Conservation (phyloP, 2,329 filamentous ascomycete genomes). For the Triangularia verruculosa region DNA sequence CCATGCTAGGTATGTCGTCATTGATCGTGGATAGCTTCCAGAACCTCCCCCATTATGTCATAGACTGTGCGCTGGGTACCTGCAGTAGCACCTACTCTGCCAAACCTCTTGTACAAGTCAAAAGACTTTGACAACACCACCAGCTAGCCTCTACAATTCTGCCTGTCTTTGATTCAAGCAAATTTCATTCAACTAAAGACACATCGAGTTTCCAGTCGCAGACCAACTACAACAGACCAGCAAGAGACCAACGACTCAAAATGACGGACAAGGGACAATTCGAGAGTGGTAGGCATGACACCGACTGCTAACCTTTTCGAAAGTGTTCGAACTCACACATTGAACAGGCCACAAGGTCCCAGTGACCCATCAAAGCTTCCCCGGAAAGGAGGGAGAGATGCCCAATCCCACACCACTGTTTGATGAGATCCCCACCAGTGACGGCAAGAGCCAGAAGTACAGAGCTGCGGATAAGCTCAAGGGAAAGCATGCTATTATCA, state of each 20-base stretch:
- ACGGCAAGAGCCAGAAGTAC: constrained; percentile 68
- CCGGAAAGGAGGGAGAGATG: constrained; percentile 48
- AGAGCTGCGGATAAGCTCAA: constrained; percentile 72
- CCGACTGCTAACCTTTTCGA: background rate
- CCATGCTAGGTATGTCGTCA: background rate
- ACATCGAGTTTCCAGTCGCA: background rate
- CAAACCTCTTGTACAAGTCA: background rate
- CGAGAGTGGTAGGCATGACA: constrained; percentile 31
- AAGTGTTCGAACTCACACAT: background rate
- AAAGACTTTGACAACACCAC: background rate
- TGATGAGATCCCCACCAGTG: constrained; percentile 63
- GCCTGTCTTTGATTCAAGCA: background rate
- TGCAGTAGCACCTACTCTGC: background rate
- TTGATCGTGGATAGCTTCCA: background rate
- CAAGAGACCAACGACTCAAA: no score
- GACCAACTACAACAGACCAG: background rate
- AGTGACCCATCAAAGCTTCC: constrained; percentile 41
- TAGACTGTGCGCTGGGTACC: background rate
- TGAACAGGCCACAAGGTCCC: constrained; percentile 38
- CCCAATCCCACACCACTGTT: constrained; percentile 55
- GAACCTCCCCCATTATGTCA: constrained; percentile 6
- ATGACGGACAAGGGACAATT: constrained; percentile 35
- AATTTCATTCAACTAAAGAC: background rate
- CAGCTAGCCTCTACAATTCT: background rate
- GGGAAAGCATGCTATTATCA: constrained; percentile 75